These are phyloP conservation scores for Hypoxylon sp. DNA, from an alignment of 2,329 filamentous ascomycete species.

Conservation along the genomic window DNA sequence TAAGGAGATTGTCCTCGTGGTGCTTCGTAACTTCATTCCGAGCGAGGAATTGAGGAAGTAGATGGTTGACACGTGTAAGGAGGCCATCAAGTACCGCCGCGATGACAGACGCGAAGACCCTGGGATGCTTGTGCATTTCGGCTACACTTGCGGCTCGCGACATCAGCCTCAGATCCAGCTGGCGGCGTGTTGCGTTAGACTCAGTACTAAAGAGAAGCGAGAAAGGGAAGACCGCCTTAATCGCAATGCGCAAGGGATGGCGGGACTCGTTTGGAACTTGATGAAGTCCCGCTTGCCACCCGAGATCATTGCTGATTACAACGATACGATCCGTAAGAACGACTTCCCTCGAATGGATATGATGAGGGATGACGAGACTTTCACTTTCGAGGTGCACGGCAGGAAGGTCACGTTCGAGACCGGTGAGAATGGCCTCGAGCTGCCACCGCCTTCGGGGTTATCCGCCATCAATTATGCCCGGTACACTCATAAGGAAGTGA, in stretches of 20 bases:
- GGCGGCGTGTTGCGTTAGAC: conserved; percentile 4
- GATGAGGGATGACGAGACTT: conserved; percentile 29
- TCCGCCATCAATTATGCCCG: conserved; percentile 40
- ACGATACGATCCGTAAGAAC: conserved; percentile 30
- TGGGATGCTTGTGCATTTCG: conserved; percentile 38
- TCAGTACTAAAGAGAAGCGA: conserved; percentile 7
- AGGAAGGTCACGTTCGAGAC: conserved; percentile 30
- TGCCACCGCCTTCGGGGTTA: conserved; percentile 38
- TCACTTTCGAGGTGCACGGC: conserved; percentile 36
- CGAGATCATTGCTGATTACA: conserved; percentile 39
- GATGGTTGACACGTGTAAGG: conserved; percentile 34
- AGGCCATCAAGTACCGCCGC: conserved; percentile 29
- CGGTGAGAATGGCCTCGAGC: conserved; percentile 23
- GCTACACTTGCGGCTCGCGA: conserved; percentile 38
- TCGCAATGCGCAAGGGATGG: conserved; percentile 39
- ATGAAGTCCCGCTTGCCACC: conserved; percentile 38
- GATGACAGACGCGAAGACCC: conserved; percentile 34
- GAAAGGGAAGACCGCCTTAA: conserved; percentile 25
- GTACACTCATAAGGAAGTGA: conserved; percentile 37
- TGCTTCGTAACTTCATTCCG: conserved; percentile 41
- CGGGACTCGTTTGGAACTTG: conserved; percentile 43
- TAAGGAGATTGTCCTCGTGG: conserved; percentile 37
- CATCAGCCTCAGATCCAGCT: conserved; percentile 25
- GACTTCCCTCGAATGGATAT: conserved; percentile 44
- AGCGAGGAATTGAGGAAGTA: conserved; percentile 32